These are phyloP conservation scores for Boletus pseudopeckii DNA, from an alignment of 768 basidiomycete species.

Conservation along the genomic window DNA sequence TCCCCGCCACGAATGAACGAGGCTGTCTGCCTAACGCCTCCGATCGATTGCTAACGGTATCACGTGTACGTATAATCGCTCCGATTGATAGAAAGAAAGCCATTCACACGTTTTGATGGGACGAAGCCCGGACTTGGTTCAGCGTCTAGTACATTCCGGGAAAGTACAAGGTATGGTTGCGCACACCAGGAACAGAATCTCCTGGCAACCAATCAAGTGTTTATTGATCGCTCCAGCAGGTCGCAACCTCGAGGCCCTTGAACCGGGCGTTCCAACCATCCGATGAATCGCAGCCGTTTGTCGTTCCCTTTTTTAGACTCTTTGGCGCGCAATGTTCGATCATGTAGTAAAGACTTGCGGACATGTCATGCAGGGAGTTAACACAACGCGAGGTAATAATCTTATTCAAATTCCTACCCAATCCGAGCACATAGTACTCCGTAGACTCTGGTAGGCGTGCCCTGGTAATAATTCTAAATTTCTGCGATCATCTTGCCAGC, in stretches of 20 bases:
- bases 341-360: neutral
- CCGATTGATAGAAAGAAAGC: neutral
- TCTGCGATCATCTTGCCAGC: neutral
- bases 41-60: neutral
- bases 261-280: neutral
- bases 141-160: neutral
- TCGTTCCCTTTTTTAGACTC: neutral
- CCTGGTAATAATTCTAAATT: neutral
- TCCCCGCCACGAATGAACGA: neutral
- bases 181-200: neutral
- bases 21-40: neutral
- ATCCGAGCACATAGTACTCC: neutral
- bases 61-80: neutral
- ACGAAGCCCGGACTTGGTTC: neutral
- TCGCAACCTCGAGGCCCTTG: neutral
- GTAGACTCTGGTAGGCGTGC: neutral
- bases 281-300: neutral
- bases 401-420: neutral
- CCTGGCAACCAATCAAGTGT: neutral
- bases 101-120: constrained; percentile 3
- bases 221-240: neutral
- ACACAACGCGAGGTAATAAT: neutral
- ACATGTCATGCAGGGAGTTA: neutral
- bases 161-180: neutral
- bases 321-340: neutral